These are phyloP conservation scores for Trypanosoma cruzi DNA, from an alignment of 208 protist genomes.

Conservation along the genomic window DNA sequence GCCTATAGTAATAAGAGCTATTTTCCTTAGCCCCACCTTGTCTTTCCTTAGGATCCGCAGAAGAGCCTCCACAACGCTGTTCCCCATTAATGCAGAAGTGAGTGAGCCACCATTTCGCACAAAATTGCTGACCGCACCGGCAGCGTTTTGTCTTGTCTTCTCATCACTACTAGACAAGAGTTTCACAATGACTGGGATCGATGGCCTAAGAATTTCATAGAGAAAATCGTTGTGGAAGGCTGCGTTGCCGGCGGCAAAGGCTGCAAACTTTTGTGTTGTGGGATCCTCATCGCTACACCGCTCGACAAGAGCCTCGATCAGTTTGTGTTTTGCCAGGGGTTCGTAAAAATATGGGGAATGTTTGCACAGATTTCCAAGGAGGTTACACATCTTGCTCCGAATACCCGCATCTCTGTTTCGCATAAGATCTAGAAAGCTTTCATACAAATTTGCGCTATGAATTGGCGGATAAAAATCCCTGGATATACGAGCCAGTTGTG, in stretches of 20 bases:
- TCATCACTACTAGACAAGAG: constrained; percentile 84
- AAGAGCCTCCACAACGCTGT: constrained; percentile 77
- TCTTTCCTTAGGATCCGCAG: constrained; percentile 80
- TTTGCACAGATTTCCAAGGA: constrained; percentile 96
- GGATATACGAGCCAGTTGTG: constrained; percentile 88
- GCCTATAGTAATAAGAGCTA: constrained; percentile 89
- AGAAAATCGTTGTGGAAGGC: constrained; percentile 92
- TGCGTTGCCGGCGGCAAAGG: constrained; percentile 96
- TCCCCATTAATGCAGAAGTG: constrained; percentile 51
- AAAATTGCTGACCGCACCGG: constrained; percentile 95
- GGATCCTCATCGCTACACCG: constrained; percentile 85
- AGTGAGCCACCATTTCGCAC: constrained; percentile 91
- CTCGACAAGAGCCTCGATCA: constrained; percentile 78
- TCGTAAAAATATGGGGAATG: constrained; percentile 94
- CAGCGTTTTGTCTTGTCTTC: constrained; percentile 95
- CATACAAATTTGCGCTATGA: constrained; percentile 82
- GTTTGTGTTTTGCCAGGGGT: constrained; percentile 56
- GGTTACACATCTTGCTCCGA: constrained; percentile 93
- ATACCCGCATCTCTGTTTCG: constrained; percentile 74
- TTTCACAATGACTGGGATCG: constrained; percentile 79
- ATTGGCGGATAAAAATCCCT: constrained; percentile 89
- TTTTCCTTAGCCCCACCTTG: constrained; percentile 63
- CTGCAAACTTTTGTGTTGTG: constrained; percentile 94
- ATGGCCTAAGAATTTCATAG: constrained; percentile 73
- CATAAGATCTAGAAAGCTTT: constrained; percentile 60